phyloP scores from a whole-genome alignment of 352 stramenopile species.

The Globisporangium rhizosaccharum region DNA sequence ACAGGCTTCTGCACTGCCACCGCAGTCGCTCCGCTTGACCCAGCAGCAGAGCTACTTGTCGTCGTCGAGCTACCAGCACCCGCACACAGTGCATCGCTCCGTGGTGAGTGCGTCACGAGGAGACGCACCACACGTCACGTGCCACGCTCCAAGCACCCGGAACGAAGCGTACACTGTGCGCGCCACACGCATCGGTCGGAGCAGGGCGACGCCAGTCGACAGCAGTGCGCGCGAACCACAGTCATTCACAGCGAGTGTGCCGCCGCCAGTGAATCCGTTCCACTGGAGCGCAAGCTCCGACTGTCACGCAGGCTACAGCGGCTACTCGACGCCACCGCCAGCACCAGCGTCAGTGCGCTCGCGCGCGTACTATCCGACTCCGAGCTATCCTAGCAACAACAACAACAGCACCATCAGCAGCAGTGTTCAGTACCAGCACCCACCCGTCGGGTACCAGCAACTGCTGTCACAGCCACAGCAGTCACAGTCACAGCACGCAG shows the following conservation, averaged over 20 bases:
- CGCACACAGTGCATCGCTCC: neutral
- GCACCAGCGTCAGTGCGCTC: too few species aligned
- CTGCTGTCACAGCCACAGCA: neutral
- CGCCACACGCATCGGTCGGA: neutral
- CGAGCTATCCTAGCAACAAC: neutral
- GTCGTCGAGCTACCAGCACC: neutral
- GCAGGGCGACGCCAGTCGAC: neutral
- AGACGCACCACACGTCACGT: neutral
- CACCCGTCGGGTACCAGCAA: neutral
- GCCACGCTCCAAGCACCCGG: neutral
- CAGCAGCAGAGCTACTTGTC: neutral
- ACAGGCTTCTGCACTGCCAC: neutral
- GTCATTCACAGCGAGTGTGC: neutral
- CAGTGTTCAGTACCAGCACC: neutral
- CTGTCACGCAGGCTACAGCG: too few species aligned
- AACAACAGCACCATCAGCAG: neutral
- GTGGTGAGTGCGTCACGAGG: neutral
- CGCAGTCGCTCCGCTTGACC: neutral
- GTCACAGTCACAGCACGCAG: neutral
- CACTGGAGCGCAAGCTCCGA: neutral
- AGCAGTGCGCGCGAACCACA: neutral
- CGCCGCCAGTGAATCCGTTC: conserved; percentile 1
- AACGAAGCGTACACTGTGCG: neutral
- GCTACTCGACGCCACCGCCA: neutral
- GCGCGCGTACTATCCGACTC: neutral